Evolutionary conservation across 169 alveolate species (phyloP), one percentile per base, ranked within the genome.

Genomic region (Cryptosporidium canis): DNA sequence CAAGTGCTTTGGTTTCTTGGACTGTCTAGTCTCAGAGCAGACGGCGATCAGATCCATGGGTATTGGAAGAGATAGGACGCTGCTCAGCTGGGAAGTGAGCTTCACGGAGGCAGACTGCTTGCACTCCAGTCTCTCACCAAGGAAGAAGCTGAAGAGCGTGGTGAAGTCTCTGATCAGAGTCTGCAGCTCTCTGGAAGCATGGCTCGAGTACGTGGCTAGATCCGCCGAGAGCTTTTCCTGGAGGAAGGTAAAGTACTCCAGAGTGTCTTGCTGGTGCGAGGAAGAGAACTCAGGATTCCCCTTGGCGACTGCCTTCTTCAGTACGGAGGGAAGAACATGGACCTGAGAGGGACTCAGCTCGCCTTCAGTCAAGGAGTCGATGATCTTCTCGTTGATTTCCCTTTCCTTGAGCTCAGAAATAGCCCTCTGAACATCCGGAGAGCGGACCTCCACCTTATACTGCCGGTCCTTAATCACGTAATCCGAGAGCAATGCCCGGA

Each of bases 201-300:
- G 21, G 12, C 9, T 5, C 9, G 21, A 35, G 21, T 48, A 55
- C 51, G 47, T 33, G 18, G 35, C 11, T 4, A 77, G 45, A 37
- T 77, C 51, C 21, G 21, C 70, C 39, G 51, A 18, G 11, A 77
- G 63, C 47, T 43, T 77, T 12, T 61, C 87, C 16, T 43, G 44
- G 5, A 77, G 47, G 29, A 58, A 77, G 8, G 87, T 29, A 18
- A 77, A 77, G 27, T 85, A 92, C 83, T 92, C 95, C 33, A 83
- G 91, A 14, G 95, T 92, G 83, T 92, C 95, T 77, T 92, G 95
- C 67, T 92, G 95, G 18, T 87, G 83, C 58, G 92, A 85, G 24
- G 95, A 64, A 16, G 93, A 90, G 56, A 92, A 92, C 53, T 90
- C 92, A 35, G 92, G 67, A 70, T 87, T 55, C 18, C 92, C 93